A percentile compares a stretch with the other conserved stretches of the same genome.
Conservation (phyloP, 257 asterid species). For the Nicotiana undulata region DNA sequence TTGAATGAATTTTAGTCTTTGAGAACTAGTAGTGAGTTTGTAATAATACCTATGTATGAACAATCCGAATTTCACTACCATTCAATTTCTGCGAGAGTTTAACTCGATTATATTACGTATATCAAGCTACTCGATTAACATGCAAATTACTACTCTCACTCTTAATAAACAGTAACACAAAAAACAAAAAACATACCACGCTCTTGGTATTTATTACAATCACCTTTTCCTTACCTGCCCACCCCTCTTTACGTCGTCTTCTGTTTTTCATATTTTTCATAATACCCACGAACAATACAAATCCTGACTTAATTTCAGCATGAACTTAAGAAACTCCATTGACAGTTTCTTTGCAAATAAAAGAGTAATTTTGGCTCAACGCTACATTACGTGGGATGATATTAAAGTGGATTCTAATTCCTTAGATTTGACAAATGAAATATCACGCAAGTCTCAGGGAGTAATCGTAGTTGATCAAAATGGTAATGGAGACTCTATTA, state of each 20-base stretch:
- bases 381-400: constrained; percentile 56
- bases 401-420: constrained; percentile 18
- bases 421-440: constrained; percentile 7
- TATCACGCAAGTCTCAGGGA: neutral
- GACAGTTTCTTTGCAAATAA: neutral
- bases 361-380: constrained; percentile 9
- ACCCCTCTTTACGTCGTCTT: neutral
- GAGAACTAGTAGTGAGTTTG: no score
- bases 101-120: no score
- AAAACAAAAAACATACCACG: constrained; percentile 6
- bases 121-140: neutral
- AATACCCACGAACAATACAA: neutral
- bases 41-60: no score
- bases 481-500: constrained; percentile 55
- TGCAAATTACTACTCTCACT: neutral
- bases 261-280: neutral
- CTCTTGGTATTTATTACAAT: constrained; percentile 34
- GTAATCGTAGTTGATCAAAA: constrained; percentile 47
- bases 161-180: neutral
- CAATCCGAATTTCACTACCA: no score
- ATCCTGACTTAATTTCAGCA: neutral
- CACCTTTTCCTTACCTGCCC: constrained; percentile 13
- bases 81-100: no score
- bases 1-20: neutral
- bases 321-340: neutral